These are phyloP conservation scores for Aristolochia californica DNA, from an alignment of 164 flowering plant genomes.

Conservation along the genomic window DNA sequence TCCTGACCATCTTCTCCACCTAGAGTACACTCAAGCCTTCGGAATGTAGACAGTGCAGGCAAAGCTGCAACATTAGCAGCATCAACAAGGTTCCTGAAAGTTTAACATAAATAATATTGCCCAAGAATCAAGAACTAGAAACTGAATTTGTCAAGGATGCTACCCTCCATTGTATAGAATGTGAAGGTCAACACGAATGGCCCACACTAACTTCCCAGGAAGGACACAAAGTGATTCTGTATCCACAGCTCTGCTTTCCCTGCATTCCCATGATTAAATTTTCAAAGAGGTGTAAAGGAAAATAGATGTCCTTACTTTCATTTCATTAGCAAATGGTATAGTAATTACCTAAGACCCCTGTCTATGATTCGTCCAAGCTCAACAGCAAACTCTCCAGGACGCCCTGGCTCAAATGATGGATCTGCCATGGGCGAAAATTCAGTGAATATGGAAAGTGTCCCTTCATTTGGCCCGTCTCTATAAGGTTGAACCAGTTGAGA, in stretches of 20 bases:
- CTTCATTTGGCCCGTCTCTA: slow-evolving; percentile 85
- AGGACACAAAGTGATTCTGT: slow-evolving; percentile 91
- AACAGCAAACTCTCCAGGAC: slow-evolving; percentile 83
- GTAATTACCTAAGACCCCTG: slow-evolving; percentile 71
- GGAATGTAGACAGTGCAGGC: slow-evolving; percentile 79
- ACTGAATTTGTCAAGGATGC: not conserved
- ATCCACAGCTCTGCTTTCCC: slow-evolving; percentile 97
- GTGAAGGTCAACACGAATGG: slow-evolving; percentile 86
- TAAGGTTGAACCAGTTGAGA: slow-evolving; percentile 82
- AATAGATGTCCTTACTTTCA: not conserved
- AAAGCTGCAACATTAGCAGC: slow-evolving; percentile 97
- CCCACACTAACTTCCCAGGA: slow-evolving; percentile 86
- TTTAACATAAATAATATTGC: slow-evolving; percentile 6
- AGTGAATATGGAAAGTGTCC: slow-evolving; percentile 63
- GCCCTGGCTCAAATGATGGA: slow-evolving; percentile 94
- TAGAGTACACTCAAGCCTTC: slow-evolving; percentile 85
- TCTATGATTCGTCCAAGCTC: slow-evolving; percentile 88
- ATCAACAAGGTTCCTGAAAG: slow-evolving; percentile 85
- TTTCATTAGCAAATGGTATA: not conserved
- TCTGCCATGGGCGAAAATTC: slow-evolving; percentile 99
- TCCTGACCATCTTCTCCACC: slow-evolving; percentile 87
- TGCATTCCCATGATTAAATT: slow-evolving; percentile 23
- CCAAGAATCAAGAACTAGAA: not conserved
- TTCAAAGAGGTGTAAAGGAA: not conserved
- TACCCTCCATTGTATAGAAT: slow-evolving; percentile 97